Evolutionary conservation across 1,139 yeast genomes (phyloP).

Genomic region (Suhomyces bolitotheri): DNA sequence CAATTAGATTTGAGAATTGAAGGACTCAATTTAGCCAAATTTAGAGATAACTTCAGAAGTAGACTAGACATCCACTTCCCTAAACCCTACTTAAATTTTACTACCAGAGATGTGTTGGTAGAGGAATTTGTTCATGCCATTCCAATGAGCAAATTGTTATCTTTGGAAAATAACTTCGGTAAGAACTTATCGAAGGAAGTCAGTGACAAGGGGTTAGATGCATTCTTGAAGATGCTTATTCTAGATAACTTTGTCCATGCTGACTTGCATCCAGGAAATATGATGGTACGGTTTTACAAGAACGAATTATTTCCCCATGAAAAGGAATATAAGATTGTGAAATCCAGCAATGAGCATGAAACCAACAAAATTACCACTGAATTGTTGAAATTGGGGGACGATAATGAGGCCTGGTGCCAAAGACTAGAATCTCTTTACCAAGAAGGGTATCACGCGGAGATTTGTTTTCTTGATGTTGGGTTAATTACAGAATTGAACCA

Average conservation of each 20-base stretch:
- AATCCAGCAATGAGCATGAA: constrained; percentile 47
- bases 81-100: constrained; percentile 62
- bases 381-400: constrained; percentile 40
- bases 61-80: constrained; percentile 78
- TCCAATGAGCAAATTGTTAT: constrained; percentile 70
- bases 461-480: constrained; percentile 92
- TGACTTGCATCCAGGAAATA: constrained; percentile 95
- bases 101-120: constrained; percentile 74
- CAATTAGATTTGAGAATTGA: constrained; percentile 91
- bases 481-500: constrained; percentile 85
- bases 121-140: constrained; percentile 85
- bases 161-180: constrained; percentile 44
- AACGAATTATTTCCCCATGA: constrained; percentile 47
- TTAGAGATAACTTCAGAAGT: constrained; percentile 60
- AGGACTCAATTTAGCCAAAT: constrained; percentile 73
- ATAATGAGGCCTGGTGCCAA: constrained; percentile 49
- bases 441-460: constrained; percentile 77
- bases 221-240: constrained; percentile 88
- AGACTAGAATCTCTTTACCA: constrained; percentile 52
- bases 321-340: constrained; percentile 49
- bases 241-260: constrained; percentile 94
- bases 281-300: constrained; percentile 74
- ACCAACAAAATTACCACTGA: constrained; percentile 49
- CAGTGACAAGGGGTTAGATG: constrained; percentile 85
- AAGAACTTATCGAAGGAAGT: constrained; percentile 67